Evolutionary conservation across 2,329 filamentous ascomycete genomes (phyloP).

Genomic region (Verticillium isaacii): DNA sequence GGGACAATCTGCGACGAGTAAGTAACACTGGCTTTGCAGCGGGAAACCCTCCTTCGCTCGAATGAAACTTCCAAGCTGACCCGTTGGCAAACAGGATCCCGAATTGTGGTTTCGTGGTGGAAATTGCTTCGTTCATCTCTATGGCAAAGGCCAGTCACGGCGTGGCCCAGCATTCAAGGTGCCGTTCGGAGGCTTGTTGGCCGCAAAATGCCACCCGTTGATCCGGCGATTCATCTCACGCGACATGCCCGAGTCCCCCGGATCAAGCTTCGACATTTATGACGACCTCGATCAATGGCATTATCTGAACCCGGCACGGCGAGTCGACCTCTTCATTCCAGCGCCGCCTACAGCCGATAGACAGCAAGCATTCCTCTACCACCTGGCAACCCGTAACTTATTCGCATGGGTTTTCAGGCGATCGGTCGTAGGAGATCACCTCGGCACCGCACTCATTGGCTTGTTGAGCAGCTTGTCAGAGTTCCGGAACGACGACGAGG

Average conservation of each 20-base stretch:
- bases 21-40: slow-evolving; percentile 14
- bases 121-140: slow-evolving; percentile 67
- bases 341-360: slow-evolving; percentile 49
- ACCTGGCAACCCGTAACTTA: slow-evolving; percentile 68
- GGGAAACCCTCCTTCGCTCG: too few species aligned
- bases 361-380: slow-evolving; percentile 54
- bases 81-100: slow-evolving; percentile 49
- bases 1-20: slow-evolving; percentile 45
- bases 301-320: slow-evolving; percentile 21
- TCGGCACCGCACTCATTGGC: slow-evolving; percentile 59
- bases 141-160: slow-evolving; percentile 59
- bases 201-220: slow-evolving; percentile 55
- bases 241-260: slow-evolving; percentile 6
- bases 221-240: slow-evolving; percentile 44
- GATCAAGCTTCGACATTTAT: slow-evolving; percentile 4
- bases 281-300: slow-evolving; percentile 27
- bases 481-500: slow-evolving; percentile 47
- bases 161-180: slow-evolving; percentile 65
- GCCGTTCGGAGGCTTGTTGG: slow-evolving; percentile 52
- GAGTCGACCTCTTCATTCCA: slow-evolving; percentile 65
- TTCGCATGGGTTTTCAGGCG: slow-evolving; percentile 65
- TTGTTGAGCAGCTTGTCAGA: slow-evolving; percentile 63
- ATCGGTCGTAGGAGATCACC: slow-evolving; percentile 61
- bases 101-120: slow-evolving; percentile 66
- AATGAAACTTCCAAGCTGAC: background rate